These are phyloP conservation scores for Aspergillus ibericus DNA, from an alignment of 2,329 filamentous ascomycete species.

Conservation along the genomic window DNA sequence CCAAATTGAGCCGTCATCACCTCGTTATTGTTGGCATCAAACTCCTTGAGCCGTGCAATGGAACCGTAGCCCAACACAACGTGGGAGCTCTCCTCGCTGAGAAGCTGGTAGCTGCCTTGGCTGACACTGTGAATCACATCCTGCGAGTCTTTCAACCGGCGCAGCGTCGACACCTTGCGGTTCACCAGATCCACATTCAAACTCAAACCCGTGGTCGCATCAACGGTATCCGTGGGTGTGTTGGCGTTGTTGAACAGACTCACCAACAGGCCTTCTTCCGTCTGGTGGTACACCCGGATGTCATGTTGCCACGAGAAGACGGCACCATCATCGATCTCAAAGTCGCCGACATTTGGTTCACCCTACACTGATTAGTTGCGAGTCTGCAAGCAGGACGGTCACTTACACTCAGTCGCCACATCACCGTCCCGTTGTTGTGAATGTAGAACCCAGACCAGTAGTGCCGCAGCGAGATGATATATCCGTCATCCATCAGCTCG, in stretches of 20 bases:
- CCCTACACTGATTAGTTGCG: conserved; percentile 14
- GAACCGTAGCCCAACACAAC: conserved; percentile 38
- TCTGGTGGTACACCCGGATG: conserved; percentile 38
- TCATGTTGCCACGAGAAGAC: conserved; percentile 37
- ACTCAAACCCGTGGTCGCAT: conserved; percentile 25
- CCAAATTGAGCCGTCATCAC: conserved; percentile 37
- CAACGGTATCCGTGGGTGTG: conserved; percentile 22
- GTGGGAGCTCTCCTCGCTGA: conserved; percentile 24
- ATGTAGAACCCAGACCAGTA: conserved; percentile 36
- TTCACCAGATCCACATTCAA: conserved; percentile 24
- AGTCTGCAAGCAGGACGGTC: too few relatives aligned
- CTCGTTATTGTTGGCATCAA: conserved; percentile 30
- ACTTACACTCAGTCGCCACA: conserved; percentile 29
- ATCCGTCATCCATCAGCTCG: conserved; percentile 32
- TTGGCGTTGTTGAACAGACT: conserved; percentile 36
- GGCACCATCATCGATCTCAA: conserved; percentile 20
- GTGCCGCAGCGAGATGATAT: conserved; percentile 38
- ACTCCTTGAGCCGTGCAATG: conserved; percentile 39
- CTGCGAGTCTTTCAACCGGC: conserved; percentile 21
- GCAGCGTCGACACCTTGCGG: conserved; percentile 24
- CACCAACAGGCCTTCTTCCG: conserved; percentile 33
- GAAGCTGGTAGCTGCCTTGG: conserved; percentile 31
- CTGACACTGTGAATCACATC: conserved; percentile 29
- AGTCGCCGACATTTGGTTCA: conserved; percentile 27
- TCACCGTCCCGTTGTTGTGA: conserved; percentile 30